phyloP scores from a whole-genome alignment of 2,329 filamentous ascomycete species.

The Aciculosporium take region DNA sequence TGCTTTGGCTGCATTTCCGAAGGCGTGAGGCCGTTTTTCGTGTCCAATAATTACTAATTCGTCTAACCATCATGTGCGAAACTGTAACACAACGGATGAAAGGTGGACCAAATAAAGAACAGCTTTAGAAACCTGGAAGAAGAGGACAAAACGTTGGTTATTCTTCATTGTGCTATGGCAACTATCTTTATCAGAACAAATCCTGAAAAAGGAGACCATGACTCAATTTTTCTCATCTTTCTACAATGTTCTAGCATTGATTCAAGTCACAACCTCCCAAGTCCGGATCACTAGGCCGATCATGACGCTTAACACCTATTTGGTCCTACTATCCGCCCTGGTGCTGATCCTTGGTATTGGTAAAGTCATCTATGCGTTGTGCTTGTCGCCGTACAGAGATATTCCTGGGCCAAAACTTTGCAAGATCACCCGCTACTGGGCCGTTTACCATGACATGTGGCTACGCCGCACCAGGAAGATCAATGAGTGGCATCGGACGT shows the following conservation, averaged over 20 bases:
- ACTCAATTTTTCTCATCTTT: no score
- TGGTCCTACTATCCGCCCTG: neutral
- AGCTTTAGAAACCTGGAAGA: no score
- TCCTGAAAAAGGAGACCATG: no score
- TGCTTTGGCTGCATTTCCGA: no score
- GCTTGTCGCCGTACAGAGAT: constrained; percentile 1
- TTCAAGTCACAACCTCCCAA: neutral
- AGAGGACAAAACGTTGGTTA: no score
- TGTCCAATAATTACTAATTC: no score
- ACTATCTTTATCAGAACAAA: no score
- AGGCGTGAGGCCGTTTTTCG: no score
- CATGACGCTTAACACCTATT: neutral
- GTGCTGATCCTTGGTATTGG: neutral
- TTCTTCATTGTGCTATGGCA: no score
- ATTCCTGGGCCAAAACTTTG: constrained; percentile 3
- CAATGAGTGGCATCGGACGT: constrained; percentile 3
- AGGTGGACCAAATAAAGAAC: no score
- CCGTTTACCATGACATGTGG: constrained; percentile 4
- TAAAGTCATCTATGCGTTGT: constrained; percentile 2
- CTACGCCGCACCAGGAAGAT: constrained; percentile 1
- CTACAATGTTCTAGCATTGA: neutral
- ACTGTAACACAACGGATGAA: no score
- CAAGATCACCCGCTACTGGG: constrained; percentile 4
- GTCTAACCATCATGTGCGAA: no score
- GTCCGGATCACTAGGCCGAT: neutral